Conservation (phyloP, 2,329 filamentous ascomycete genomes). For the Shiraia bambusicola region DNA sequence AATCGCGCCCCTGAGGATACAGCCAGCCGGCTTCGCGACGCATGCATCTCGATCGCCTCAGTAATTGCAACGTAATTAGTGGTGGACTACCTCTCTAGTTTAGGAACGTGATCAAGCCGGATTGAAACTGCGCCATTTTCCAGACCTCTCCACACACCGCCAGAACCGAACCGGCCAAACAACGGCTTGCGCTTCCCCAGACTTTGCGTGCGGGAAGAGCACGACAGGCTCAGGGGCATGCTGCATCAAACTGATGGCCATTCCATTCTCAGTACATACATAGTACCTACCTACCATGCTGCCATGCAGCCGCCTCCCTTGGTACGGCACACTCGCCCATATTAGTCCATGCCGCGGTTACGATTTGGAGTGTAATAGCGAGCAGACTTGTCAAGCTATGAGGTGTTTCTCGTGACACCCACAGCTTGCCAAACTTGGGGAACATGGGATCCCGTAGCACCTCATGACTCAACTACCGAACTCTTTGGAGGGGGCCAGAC, state of each 20-base stretch:
- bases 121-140: slow-evolving; percentile 38
- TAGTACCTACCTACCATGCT: no score
- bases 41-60: slow-evolving; percentile 38
- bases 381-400: slow-evolving; percentile 6
- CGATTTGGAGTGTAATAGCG: no score
- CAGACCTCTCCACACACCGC: slow-evolving; percentile 34
- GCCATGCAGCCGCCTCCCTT: slow-evolving; percentile 20
- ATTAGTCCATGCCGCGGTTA: not conserved
- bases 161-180: slow-evolving; percentile 25
- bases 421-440: slow-evolving; percentile 3
- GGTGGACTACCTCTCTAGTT: slow-evolving; percentile 28
- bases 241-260: slow-evolving; percentile 21
- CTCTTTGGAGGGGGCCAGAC: slow-evolving; percentile 10
- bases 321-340: slow-evolving; percentile 17
- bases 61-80: slow-evolving; percentile 30
- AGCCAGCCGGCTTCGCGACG: slow-evolving; percentile 29
- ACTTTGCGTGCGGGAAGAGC: slow-evolving; percentile 28
- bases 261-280: slow-evolving; percentile 19
- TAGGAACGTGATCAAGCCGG: slow-evolving; percentile 24
- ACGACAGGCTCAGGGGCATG: slow-evolving; percentile 30
- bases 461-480: slow-evolving; percentile 19
- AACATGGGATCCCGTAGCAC: slow-evolving; percentile 5
- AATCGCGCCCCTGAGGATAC: slow-evolving; percentile 29
- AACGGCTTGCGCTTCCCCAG: slow-evolving; percentile 22
- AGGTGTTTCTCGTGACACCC: slow-evolving; percentile 15